Base-by-base conservation (phyloP, 257 asterid species). In the Nemophila menziesii region DNA sequence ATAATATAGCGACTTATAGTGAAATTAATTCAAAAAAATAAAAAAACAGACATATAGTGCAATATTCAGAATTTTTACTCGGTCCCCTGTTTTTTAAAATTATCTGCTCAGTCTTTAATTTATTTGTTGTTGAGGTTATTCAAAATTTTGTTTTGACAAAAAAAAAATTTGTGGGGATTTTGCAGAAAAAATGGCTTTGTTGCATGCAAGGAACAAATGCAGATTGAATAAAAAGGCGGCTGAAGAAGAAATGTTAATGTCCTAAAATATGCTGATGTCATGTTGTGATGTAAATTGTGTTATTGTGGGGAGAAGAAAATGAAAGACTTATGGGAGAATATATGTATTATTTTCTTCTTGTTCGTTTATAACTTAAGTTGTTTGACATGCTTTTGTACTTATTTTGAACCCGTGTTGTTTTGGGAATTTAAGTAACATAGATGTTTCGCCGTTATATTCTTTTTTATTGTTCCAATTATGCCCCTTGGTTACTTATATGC, bases 171-270 rank as follows among this genome's bases (percentile, higher is more conserved):
- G 27, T 12, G 3, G 22, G 16, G 20, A 26, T 22, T 18, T 16
- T 66, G 68, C 63, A 71, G 78, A 63, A 58, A 44, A 58, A 66
- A 18, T 71, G 74, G 74, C 65, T 71, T 34, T 66, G 78, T 55
- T 71, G 74, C 44, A 49, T 67, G 42, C 38, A 55, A 62, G 18
- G 43, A 33, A 10, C 39, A 2, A 40, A 54, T 47, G 65, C 43
- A 47, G 33, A 47, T 51, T 38, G 62, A n/a, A n/a, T n/a, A n/a
- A 41, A 12, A 10, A 22, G 24, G 12, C 10, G 20, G 5, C 24
- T 1, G 46, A 13, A 17, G 12, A 41, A 41, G 24, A 19, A 20
- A 18, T 1, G 24, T 41, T 7, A 12, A 41, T 41, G 8, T 41
- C 46, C 24, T 41, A 9, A 22, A 19, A 21, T 11, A 0, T 40